Conservation (phyloP, 2,329 filamentous ascomycete genomes). For the Calonectria pseudoreteaudii region DNA sequence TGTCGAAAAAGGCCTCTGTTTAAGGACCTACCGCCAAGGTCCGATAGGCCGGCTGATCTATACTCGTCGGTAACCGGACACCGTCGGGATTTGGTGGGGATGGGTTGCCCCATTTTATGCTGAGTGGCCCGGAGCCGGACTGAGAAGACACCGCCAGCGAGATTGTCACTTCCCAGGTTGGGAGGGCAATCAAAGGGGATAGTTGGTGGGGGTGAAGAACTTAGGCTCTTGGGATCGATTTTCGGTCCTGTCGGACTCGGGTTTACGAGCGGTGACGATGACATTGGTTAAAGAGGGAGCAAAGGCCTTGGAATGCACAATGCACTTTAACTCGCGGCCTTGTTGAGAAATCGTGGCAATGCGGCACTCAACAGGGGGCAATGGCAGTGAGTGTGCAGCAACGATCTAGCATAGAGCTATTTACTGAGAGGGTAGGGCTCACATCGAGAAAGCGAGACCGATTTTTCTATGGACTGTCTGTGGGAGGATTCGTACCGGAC, state of each 20-base stretch:
- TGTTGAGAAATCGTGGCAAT: background rate
- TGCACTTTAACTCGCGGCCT: background rate
- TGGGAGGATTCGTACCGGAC: background rate
- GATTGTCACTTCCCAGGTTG: background rate
- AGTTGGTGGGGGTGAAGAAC: background rate
- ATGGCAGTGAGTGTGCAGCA: background rate
- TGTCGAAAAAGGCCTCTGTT: background rate
- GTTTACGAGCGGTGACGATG: background rate
- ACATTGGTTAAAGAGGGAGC: background rate
- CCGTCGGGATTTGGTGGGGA: background rate
- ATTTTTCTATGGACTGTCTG: background rate
- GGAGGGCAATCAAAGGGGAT: background rate
- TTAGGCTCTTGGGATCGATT: background rate
- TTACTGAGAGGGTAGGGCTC: background rate
- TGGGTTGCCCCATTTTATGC: background rate
- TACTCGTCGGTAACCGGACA: conserved; percentile 5
- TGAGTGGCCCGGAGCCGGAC: background rate
- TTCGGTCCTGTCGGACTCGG: background rate
- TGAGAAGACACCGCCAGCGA: background rate
- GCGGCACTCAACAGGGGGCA: background rate
- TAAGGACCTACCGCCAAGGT: background rate
- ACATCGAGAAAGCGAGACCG: background rate
- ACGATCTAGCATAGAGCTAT: background rate
- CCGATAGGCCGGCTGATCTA: background rate
- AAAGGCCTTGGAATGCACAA: background rate